Base-by-base conservation (phyloP, 164 flowering plant species). In the Akebia trifoliata region DNA sequence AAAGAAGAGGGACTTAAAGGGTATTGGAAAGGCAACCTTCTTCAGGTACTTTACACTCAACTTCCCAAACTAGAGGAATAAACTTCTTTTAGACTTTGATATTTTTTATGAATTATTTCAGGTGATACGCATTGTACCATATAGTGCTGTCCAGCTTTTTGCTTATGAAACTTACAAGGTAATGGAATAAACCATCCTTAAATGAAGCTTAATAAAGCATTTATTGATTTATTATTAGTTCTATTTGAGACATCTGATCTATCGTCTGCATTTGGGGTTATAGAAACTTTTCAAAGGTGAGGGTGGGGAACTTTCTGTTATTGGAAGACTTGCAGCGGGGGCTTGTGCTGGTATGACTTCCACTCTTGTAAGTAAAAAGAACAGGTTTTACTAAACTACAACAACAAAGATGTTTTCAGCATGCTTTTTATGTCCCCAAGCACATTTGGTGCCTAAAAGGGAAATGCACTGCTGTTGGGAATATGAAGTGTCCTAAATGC, bases 281-380 rank as follows among this genome's bases (percentile, higher is more conserved):
- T 59, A 90, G 96, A 93, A 90, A 84, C 76, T 90, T 39, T 80
- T 90, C 57, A 78, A 54, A 35, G 87, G 89, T 46, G 61, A 73
- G 50, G 90, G 84, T 70, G 90, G 78, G 21, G 79, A 93, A 67
- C 90, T 93, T 59, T 85, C 99, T 60, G 81, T 90, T 47, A 37
- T 84, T 70, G 99, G 99, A 63, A 87, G 97, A 71, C 81, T 93
- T 67, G 88, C 84, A 11, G 96, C 97, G 10, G 99, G 99, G 64
- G 97, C 96, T 66, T 87, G 94, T 83, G 99, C 96, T 68, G 99
- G 97, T 82, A 93, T 93, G 97, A 90, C 99, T 37, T 90, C 99
- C 34, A 90, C 97, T 73, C 76, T 93, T 66, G 99, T 93, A 75
- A 80, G 92, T 73, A 36, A 30, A 21, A 43, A 34, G 22, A 46